A percentile compares a stretch with the other conserved stretches of the same genome.
Evolutionary conservation across 495 filamentous ascomycete species (phyloP).

Genomic region (Immersiella caudata): DNA sequence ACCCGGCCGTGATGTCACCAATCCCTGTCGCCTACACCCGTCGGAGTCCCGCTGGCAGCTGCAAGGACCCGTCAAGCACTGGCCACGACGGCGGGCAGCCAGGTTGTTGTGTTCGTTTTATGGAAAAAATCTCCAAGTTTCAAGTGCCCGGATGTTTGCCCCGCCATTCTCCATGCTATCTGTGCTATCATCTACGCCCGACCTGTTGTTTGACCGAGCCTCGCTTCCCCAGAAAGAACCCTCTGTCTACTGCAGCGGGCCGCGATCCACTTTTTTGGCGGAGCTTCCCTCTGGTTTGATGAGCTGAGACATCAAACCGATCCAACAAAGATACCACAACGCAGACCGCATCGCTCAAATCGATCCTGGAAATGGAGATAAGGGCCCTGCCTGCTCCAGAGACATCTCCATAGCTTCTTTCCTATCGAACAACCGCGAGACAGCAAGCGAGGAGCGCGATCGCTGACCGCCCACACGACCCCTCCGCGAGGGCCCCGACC

Average conservation of each 20-base stretch:
- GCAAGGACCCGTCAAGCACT: conserved; percentile 7
- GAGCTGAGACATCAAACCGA: conserved; percentile 11
- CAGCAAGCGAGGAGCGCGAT: background rate
- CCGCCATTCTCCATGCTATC: conserved; percentile 2
- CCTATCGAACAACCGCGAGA: background rate
- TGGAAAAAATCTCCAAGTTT: conserved; percentile 14
- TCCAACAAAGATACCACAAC: conserved; percentile 7
- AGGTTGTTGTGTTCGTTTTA: background rate
- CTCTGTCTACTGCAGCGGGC: background rate
- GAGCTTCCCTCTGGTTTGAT: conserved; percentile 11
- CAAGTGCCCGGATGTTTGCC: background rate
- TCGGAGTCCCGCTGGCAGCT: conserved; percentile 22
- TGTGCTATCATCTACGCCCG: background rate
- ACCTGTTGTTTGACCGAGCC: background rate
- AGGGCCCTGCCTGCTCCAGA: conserved; percentile 3
- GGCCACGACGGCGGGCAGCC: background rate
- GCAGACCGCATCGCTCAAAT: background rate
- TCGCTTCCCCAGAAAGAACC: conserved; percentile 4
- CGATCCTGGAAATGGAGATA: conserved; percentile 20
- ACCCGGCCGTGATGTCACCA: conserved; percentile 26
- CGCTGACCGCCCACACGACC: background rate
- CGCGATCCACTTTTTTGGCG: conserved; percentile 18
- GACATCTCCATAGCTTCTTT: conserved; percentile 8
- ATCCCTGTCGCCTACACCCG: conserved; percentile 8
- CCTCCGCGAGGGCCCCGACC: background rate